Base-by-base conservation (phyloP, 805 yeast genomes). In the Metschnikowia rubicola region DNA sequence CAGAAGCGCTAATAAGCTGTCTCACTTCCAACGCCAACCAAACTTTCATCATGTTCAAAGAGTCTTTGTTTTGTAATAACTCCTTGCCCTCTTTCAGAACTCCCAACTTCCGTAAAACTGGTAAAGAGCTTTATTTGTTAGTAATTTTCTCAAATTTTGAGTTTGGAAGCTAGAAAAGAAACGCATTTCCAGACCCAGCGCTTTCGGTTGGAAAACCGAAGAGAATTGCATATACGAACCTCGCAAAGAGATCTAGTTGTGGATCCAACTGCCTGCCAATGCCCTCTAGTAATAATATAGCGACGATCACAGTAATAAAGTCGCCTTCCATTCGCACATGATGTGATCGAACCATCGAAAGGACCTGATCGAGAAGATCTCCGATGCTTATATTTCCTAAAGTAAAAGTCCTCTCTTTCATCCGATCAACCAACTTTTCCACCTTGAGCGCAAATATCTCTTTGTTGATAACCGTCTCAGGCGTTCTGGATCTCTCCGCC, bases 241-340 rank as follows among this genome's bases (percentile, higher is more conserved):
- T 87, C 78, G 96, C 96, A 77, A 94, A 92, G 42, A 94, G 77
- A 68, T 94, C 99, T 59, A 94, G 74, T 37, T 89, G 83, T 2
- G 98, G 97, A 65, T 94, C 96, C 46, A 94, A 73, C 65, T 86
- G 96, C 61, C 98, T 77, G 17, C 99, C 98, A 44, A 94, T 86
- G 10, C 99, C 99, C 66, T 94, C 99, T 47, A 94, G 70, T 46
- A 94, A 72, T 45, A 94, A 68, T 21, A 94, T 90, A 1, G 98
- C 96, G 30, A 94, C 89, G n/a, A 94, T 86, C 21, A 94, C 96
- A 30, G 96, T 89, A 37, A 94, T 83, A 61, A 94, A 94, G 65
- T 94, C 99, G 7, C 96, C 95, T 62, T 94, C 99, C 96, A 94
- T 87, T 61, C 97, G 77, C 19, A 94, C 99, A 65, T 94, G 99